Evolutionary conservation across 306 rosid species (phyloP).

Genomic region (Vigna hirtella): DNA sequence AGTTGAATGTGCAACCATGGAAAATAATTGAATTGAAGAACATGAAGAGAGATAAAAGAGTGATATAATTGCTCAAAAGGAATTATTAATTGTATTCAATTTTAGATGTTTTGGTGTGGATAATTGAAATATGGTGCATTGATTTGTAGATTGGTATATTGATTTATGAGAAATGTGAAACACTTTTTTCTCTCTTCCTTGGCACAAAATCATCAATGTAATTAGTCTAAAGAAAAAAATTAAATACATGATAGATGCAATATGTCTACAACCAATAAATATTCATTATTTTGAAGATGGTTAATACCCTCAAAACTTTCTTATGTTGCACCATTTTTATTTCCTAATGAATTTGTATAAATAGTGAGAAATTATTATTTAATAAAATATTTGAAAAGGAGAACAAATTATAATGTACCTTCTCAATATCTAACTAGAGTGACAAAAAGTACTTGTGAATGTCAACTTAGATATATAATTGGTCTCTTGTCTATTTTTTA

Average conservation of each 20-base stretch:
- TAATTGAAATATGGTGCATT: slow-evolving; percentile 11
- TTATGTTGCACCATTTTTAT: not conserved
- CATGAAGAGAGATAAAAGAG: not conserved
- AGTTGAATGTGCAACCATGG: not conserved
- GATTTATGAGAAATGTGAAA: not conserved
- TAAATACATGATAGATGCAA: not conserved
- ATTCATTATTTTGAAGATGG: not conserved
- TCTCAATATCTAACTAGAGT: not conserved
- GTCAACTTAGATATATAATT: too few species aligned
- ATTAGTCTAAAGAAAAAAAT: not conserved
- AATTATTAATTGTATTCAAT: slow-evolving; percentile 28
- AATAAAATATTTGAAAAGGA: not conserved
- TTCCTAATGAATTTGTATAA: not conserved
- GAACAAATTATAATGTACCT: not conserved
- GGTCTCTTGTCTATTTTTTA: too few species aligned
- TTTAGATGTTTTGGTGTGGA: slow-evolving; percentile 24
- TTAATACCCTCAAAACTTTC: not conserved
- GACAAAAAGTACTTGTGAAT: too few species aligned
- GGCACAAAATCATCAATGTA: not conserved
- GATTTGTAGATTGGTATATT: not conserved
- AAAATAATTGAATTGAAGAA: too few species aligned
- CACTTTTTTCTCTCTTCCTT: not conserved
- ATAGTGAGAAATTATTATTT: not conserved
- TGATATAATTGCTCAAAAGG: not conserved
- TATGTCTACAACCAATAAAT: not conserved